Base-by-base conservation (phyloP, 257 asterid genomes). In the Haberlea rhodopensis region DNA sequence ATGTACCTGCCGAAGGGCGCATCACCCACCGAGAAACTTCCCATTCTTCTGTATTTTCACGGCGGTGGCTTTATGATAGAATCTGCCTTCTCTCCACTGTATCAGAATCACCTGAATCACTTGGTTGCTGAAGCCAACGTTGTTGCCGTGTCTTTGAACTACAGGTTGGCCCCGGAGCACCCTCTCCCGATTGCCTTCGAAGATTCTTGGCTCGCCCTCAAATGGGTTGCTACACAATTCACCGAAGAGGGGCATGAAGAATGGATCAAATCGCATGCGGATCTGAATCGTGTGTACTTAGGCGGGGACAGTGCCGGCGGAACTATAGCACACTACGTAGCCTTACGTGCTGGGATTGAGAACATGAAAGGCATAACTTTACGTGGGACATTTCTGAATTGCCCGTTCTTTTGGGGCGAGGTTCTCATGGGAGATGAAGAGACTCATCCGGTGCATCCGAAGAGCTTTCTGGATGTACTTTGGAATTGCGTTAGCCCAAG, bases 251-350 rank as follows among this genome's bases (percentile, higher is more conserved):
- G 76, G 0, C 53, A 19, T 0, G 92, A 82, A 7, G 69, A 21
- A 34, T 85, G 92, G 87, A 64, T 85, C 0, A 74, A 32, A 10
- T 63, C 76, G 1, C 66, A 64, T 21, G 89, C 78, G 1, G 89
- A 85, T 66, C 49, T 75, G 19, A 58, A 63, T 22, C 75, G 79
- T 0, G 79, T 85, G 2, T 82, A 22, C n/a, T 32, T 82, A 0
- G 85, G 80, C 0, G 92, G 92, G 29, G 92, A 85, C 21, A 85
- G 92, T 25, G 81, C 89, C 1, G 92, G 92, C 0, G 89, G 71
- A 3, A 85, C 73, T 28, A 66, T 85, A 15, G 81, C 85, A 0
- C 87, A 85, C 32, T 19, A 75, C 53, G 59, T 79, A 65, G 81
- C 78, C 0, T 22, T 82, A 11, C 76, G 76, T 67, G 58, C 69